Evolutionary conservation across 2,329 filamentous ascomycete genomes (phyloP), one percentile per base, ranked within the genome.

Genomic region (Aspergillus oerlinghausenensis): DNA sequence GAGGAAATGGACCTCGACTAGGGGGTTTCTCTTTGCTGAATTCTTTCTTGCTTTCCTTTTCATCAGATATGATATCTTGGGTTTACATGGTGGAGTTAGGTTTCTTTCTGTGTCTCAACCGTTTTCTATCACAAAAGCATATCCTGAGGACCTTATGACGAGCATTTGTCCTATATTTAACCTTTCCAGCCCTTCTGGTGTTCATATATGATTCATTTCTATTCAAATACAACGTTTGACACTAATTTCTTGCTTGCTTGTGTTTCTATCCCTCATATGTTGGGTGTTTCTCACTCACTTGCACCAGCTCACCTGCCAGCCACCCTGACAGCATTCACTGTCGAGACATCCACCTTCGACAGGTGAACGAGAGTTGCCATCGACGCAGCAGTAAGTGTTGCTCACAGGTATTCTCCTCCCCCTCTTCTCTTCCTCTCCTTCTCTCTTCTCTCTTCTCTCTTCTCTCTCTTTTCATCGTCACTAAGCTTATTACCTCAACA

Each of bases 1-100:
- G 75, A 77, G 66, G 74, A 77, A 63, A 79, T 78, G 76, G 75
- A 79, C 63, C 58, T 79, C 67, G 76, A 79, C 63, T 78, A 72
- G 73, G 67, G 55, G 52, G 55, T 52, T 25, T 60, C 59, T 25
- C 57, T 50, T 53, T 25, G 7, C 14, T 19, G 23, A 23, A 23
- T 47, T 54, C 25, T 29, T 56, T 29, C 57, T 58, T 60, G 29
- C 43, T 55, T 57, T 61, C 51, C 52, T 55, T 58, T 59, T 55
- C 57, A 52, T 55, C 52, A 54, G 51, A 58, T 48, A 56, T 56
- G 61, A 56, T 59, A 52, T 50, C 54, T 60, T 54, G 58, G 57
- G 58, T 58, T 57, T 64, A 51, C 43, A 60, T 60, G 57, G 60
- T 58, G 65, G 65, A 64, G 65, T 65, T 65, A 38, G 53, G 58